Base-by-base conservation (phyloP, 1,139 yeast species). In the Eremothecium gossypii region DNA sequence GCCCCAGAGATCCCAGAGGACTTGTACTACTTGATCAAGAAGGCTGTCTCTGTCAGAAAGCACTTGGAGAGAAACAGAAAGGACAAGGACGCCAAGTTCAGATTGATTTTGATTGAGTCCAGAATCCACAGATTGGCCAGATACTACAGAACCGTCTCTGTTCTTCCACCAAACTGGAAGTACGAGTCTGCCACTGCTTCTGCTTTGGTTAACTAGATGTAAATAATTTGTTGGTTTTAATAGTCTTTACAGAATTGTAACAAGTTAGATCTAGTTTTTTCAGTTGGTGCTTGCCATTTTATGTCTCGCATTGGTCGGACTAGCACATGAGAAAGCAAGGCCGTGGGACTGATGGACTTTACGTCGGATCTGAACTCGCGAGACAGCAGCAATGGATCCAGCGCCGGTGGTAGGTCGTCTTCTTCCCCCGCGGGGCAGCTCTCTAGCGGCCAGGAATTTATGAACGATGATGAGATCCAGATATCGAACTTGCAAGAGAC, bases 1-100 rank as follows among this genome's bases (percentile, higher is more conserved):
- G 98, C 97, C 68, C 97, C 99, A 73, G 98, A 91, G 76, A 83
- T 91, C 67, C 99, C 99, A 75, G 99, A 91, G 81, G 99, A 91
- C 72, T 84, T 91, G 69, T 91, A 91, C 93, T 89, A 76, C 76
- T 84, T 91, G 76, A 93, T 91, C 70, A 91, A 91, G 89, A 91
- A 91, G 83, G 99, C 99, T 71, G 97, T 91, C 67, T 69, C 96
- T 61, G 96, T 93, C 73, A 89, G 99, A 86, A 93, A 93, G 85
- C 99, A 91, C 77, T 84, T 91, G 72, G 99, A 93, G 79, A 86
- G 94, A 77, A 91, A 91, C 96, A 87, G 99, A 84, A 93, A 91
- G 82, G 99, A 91, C 78, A 89, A 91, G 83, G 98, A 91, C 77
- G 91, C 98, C 65, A 91, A 91, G 79, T 91, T 93, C 95, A 87